phyloP scores from a whole-genome alignment of 768 basidiomycete genomes.

The Pulveroboletus ravenelii region DNA sequence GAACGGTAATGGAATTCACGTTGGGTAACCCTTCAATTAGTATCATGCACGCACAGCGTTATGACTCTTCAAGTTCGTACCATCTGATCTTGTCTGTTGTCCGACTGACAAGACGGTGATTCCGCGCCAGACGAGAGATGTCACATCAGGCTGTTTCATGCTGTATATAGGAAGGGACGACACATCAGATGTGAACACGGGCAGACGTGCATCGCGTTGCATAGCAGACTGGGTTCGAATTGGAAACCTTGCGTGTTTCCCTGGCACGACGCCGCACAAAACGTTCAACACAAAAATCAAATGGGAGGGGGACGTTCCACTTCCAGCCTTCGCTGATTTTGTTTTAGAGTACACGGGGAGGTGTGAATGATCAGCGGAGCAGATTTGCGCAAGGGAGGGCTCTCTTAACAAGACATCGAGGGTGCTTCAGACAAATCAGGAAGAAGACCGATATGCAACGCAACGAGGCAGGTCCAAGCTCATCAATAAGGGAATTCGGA shows the following conservation, averaged over 20 bases:
- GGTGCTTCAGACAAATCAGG: not conserved
- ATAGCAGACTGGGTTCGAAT: not conserved
- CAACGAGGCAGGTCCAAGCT: constrained; percentile 16
- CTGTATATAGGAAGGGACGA: not conserved
- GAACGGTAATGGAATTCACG: not conserved
- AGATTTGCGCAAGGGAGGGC: not conserved
- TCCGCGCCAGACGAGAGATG: not conserved
- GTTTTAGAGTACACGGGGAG: constrained; percentile 1
- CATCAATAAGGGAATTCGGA: not conserved
- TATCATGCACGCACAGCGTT: not conserved
- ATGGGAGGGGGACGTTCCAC: not conserved
- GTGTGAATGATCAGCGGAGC: constrained; percentile 12
- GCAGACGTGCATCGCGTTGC: not conserved
- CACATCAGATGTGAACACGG: not conserved
- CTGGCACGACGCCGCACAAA: not conserved
- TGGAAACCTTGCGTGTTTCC: not conserved
- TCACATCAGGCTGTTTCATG: not conserved
- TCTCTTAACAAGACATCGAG: not conserved
- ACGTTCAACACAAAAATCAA: constrained; percentile 6
- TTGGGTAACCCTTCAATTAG: not conserved
- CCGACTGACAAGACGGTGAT: not conserved
- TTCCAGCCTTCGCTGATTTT: constrained; percentile 7
- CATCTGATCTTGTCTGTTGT: constrained; percentile 4
- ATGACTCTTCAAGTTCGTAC: not conserved
- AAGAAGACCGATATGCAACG: not conserved